Percentiles rank a stretch among this genome's conserved stretches.
Conservation (phyloP, 169 alveolate species). For the Eimeria sp. region DNA sequence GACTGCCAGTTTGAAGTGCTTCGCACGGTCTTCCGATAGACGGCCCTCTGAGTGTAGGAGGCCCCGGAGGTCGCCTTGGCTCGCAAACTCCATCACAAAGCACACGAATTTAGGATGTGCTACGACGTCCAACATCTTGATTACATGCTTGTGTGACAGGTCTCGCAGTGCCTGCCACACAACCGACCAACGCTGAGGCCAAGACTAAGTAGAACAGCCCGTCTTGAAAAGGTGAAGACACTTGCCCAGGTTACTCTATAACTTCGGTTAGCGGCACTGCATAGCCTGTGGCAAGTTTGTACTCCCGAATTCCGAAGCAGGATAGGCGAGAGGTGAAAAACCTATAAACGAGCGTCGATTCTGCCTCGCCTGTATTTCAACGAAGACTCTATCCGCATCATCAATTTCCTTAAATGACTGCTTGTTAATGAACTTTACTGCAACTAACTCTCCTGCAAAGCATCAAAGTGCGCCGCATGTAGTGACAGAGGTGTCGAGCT, state of each 20-base stretch:
- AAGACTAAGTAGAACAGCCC: background rate
- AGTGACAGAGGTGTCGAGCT: background rate
- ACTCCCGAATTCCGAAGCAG: background rate
- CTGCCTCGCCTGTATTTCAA: slow-evolving; percentile 76
- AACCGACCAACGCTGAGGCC: background rate
- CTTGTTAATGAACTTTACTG: slow-evolving; percentile 77
- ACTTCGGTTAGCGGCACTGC: background rate
- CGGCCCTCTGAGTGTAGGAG: slow-evolving; percentile 52
- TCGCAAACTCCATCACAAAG: slow-evolving; percentile 82
- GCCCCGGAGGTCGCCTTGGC: slow-evolving; percentile 79
- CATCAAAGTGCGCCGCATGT: background rate
- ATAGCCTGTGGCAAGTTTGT: background rate
- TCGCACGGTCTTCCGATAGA: slow-evolving; percentile 75
- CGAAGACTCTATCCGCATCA: slow-evolving; percentile 82
- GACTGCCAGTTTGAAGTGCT: background rate
- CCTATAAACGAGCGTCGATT: background rate
- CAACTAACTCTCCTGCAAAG: slow-evolving; percentile 69
- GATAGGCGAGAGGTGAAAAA: background rate
- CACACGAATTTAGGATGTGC: slow-evolving; percentile 80
- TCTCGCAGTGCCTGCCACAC: slow-evolving; percentile 79
- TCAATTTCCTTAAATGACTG: slow-evolving; percentile 62
- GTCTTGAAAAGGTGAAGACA: background rate
- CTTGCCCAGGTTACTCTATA: background rate
- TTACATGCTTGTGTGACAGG: slow-evolving; percentile 80
- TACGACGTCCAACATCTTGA: slow-evolving; percentile 82